Base-by-base conservation (phyloP, 208 protist genomes). In the Spongospora subterranea region DNA sequence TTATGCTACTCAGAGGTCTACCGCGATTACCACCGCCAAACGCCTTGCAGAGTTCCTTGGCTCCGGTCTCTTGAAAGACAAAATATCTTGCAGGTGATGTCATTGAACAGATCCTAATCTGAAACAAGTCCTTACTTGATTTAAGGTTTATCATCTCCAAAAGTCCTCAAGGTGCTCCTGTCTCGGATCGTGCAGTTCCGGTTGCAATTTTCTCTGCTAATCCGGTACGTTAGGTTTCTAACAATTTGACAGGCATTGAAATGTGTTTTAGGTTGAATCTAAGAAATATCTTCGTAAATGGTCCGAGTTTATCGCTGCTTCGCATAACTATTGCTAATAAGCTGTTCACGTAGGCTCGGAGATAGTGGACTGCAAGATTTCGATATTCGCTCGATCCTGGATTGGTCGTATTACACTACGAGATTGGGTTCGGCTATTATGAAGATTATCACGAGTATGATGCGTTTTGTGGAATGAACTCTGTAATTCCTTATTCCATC, bases 371-470 rank as follows among this genome's bases (percentile, higher is more conserved):
- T 95, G 82, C 88, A 35, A n/a, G 53, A 96, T 40, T 92, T 96
- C 35, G 95, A 98, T 92, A 91, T 99, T 35, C 94, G 96, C 77
- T 89, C 95, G 53, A 94, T 99, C 39, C 94, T 99, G 17, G 99
- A 99, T 94, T 99, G 99, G 99, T 96, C 99, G 91, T 99, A 99
- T 95, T 99, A 99, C 96, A 98, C 96, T 0, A 94, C 96, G 0
- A 96, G 99, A 76, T 96, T 99, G 54, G 97, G 93, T 54, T 95
- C 95, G 1, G 96, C 96, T 64, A 97, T 99, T 88, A 98, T 99
- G 94, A 99, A 99, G 93, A 99, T 99, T 90, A 97, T 99, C 90
- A 99, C 98, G 71, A 82, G 71, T 82, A 82, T 17, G 6, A n/a
- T 13, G 35, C 6, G 6, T 20, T 35, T 39, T 60, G 50, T 82